Evolutionary conservation across 768 basidiomycete genomes (phyloP), one percentile per base, ranked within the genome.

Genomic region (Mycena crocata): DNA sequence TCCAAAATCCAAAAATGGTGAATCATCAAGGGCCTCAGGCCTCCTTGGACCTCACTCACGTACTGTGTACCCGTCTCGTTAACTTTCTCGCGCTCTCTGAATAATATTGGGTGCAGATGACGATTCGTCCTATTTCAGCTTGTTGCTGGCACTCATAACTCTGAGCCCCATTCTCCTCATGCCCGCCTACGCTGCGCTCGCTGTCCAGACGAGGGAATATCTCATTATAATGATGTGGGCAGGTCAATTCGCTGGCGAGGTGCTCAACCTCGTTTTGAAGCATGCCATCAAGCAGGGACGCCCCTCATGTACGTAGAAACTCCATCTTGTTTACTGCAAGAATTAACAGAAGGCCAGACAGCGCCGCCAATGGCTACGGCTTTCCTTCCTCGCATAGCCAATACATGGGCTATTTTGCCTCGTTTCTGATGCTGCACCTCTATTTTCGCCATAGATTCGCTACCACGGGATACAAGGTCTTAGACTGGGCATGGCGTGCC

Each of bases 321-420:
- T 30, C 21, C 13, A 23, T 32, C 24, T 24, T 50, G 56, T 15
- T 46, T 21, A 54, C 30, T 49, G 24, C 46, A 37, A 42, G 26
- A 24, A 61, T 39, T 68, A 19, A 55, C 31, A 45, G 37, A 34
- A 24, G 21, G 51, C 50, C 71, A 90, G 90, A 83, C 45, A 84
- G 83, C 60, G 76, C 87, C 50, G 90, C 89, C 23, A 85, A 85
- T 59, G 93, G 93, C 17, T 95, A 94, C 73, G 94, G 93, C 9
- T 95, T 95, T 71, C 94, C 94, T 0, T 94, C 93, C 0, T 94
- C 93, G 17, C 94, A 95, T 73, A 93, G 92, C 77, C 94, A 95
- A 77, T 94, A 90, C 75, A 94, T 95, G 94, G 94, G 89, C 19
- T 95, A 92, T 78, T 95, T 95, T 69, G 83, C 90, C 7, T 83